Base-by-base conservation (phyloP, 1,284 basidiomycete genomes). In the Malassezia furfur region DNA sequence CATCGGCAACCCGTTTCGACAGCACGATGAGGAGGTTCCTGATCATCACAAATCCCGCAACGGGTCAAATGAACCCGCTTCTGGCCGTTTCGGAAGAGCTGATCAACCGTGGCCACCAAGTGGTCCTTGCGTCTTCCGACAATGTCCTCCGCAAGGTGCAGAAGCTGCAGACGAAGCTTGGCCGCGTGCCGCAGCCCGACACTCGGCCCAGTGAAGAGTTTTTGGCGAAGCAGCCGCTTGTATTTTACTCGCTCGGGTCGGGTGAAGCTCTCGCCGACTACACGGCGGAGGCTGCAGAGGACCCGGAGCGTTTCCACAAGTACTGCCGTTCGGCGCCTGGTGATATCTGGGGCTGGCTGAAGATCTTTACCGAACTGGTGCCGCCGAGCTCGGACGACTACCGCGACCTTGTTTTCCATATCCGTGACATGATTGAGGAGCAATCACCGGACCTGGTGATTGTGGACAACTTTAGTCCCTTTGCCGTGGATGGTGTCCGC, bases 391-490 rank as follows among this genome's bases (percentile, higher is more conserved):
- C 57, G 14, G 34, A 52, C 11, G 52, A 59, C 34, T 62, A 62
- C 32, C 54, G 57, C 17, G 59, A 59, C 7, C 51, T 60, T 1
- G 65, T 63, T 3, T 59, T 54, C 11, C 17, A 30, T 2, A 58
- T 66, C 17, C 54, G 59, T 21, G 59, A 66, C 22, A 47, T 56
- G 11, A 38, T 64, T 32, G 54, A 58, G 30, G 35, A 57, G 31
- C 31, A 62, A 15, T 59, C 64, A 3, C 60, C 65, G n/a, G 62
- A 66, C 37, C 57, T 66, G 60, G 50, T 65, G 19, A 61, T 60
- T 21, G 64, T 65, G 19, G 66, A 68, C 25, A 61, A 57, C n/a
- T 61, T 68, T 10, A 66, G 64, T 6, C 62, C 66, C 5, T 59
- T 57, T 21, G 56, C 65, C 15, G 58, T 68, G 25, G 62, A 61